phyloP scores from a whole-genome alignment of 2,329 filamentous ascomycete genomes.

The Calycina herbarum region DNA sequence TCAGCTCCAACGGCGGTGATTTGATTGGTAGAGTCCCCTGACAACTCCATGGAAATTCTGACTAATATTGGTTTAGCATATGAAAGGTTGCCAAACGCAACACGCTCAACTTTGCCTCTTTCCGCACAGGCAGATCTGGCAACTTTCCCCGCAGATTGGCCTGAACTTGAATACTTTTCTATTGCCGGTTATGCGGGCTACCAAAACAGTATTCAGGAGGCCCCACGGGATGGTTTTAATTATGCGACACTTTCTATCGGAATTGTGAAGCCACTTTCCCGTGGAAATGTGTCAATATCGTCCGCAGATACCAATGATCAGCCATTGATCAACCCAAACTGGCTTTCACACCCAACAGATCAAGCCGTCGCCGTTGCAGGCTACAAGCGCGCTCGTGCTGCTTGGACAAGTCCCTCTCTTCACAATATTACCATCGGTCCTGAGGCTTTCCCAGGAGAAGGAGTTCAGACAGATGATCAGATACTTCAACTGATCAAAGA shows the following conservation, averaged over 20 bases:
- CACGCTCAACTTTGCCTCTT: neutral
- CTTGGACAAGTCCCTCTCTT: slow-evolving; percentile 22
- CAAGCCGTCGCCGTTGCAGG: slow-evolving; percentile 45
- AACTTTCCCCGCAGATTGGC: slow-evolving; percentile 25
- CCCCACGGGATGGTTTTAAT: slow-evolving; percentile 36
- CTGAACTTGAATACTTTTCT: slow-evolving; percentile 25
- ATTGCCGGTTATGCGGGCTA: neutral
- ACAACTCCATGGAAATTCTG: too few species aligned
- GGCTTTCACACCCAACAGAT: slow-evolving; percentile 45
- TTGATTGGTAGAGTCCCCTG: slow-evolving; percentile 16
- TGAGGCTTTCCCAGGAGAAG: slow-evolving; percentile 26
- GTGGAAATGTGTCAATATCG: slow-evolving; percentile 46
- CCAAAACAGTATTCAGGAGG: neutral
- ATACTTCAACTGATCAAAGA: slow-evolving; percentile 17
- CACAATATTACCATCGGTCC: slow-evolving; percentile 19
- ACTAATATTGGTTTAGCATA: too few species aligned
- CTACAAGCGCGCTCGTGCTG: slow-evolving; percentile 44
- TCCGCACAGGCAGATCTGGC: slow-evolving; percentile 12
- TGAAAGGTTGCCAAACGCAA: slow-evolving; percentile 2
- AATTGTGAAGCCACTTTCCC: slow-evolving; percentile 44
- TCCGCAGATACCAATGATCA: slow-evolving; percentile 39
- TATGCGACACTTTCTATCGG: slow-evolving; percentile 38
- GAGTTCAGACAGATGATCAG: slow-evolving; percentile 26
- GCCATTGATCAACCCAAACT: slow-evolving; percentile 47
- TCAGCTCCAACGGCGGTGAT: slow-evolving; percentile 20